Conservation (phyloP, 2,329 filamentous ascomycete species). For the Apiospora arundinis region DNA sequence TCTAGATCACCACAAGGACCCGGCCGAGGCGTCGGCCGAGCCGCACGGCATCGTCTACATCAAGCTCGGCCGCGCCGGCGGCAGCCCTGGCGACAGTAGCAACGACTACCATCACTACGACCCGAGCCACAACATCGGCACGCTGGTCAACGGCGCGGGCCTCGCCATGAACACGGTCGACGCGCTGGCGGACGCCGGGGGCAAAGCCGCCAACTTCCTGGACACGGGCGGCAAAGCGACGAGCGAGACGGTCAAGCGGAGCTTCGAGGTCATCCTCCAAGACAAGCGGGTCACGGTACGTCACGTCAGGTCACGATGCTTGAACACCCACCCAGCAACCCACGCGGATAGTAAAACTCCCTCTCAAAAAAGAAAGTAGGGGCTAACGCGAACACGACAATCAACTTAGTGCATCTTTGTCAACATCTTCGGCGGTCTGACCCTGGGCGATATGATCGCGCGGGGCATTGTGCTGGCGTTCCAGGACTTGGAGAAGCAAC, state of each 20-base stretch:
- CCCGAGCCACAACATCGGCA: constrained; percentile 69
- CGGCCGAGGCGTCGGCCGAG: constrained; percentile 67
- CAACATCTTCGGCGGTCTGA: constrained; percentile 66
- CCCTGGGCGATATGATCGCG: constrained; percentile 82
- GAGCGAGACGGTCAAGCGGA: constrained; percentile 76
- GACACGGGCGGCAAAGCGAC: constrained; percentile 92
- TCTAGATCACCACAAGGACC: constrained; percentile 51
- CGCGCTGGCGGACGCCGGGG: constrained; percentile 71
- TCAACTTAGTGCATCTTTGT: constrained; percentile 52
- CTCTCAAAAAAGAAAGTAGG: too few relatives aligned
- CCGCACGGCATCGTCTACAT: constrained; percentile 81
- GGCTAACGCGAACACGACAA: not conserved
- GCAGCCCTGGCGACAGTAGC: too few relatives aligned
- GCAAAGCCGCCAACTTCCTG: constrained; percentile 80
- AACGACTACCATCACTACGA: not conserved
- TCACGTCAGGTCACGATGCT: too few relatives aligned
- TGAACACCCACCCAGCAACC: not conserved
- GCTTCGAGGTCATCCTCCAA: constrained; percentile 74
- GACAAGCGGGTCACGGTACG: constrained; percentile 74
- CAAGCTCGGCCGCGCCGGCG: constrained; percentile 50
- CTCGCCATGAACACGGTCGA: constrained; percentile 93
- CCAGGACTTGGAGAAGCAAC: constrained; percentile 64
- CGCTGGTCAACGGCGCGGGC: constrained; percentile 86
- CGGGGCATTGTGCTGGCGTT: constrained; percentile 77
- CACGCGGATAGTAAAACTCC: not conserved